Evolutionary conservation across 371 early-diverging fungal genomes (phyloP).

Genomic region (Nematocida parisii): DNA sequence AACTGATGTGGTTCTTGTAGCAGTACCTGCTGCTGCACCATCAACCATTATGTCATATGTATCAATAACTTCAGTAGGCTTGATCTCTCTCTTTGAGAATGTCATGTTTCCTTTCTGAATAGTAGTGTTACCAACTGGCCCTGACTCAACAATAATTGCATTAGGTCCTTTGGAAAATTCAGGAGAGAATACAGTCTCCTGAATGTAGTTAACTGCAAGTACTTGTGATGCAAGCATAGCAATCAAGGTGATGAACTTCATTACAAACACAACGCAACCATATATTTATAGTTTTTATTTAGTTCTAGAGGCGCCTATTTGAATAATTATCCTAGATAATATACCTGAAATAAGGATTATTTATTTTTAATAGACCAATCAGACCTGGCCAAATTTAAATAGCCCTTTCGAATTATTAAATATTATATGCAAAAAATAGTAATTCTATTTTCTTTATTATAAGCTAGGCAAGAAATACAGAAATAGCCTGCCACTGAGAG

Average conservation of each 20-base stretch:
- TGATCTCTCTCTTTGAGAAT: slow-evolving; percentile 16
- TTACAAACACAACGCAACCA: neutral
- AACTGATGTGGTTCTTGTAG: slow-evolving; percentile 23
- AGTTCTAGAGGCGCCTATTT: slow-evolving; percentile 24
- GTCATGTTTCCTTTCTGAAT: slow-evolving; percentile 22
- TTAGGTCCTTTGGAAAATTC: slow-evolving; percentile 9
- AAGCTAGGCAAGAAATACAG: no score
- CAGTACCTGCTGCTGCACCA: slow-evolving; percentile 14
- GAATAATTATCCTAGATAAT: no score
- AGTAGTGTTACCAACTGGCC: slow-evolving; percentile 29
- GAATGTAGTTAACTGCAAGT: slow-evolving; percentile 45
- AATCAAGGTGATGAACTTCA: slow-evolving; percentile 48
- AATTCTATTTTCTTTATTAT: no score
- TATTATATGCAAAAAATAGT: no score
- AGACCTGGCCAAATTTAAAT: no score
- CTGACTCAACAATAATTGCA: slow-evolving; percentile 24
- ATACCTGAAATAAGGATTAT: no score
- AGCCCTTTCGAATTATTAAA: no score
- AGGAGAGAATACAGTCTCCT: slow-evolving; percentile 32
- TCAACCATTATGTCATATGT: slow-evolving; percentile 1
- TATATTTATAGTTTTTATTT: slow-evolving; percentile 53
- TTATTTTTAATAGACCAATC: no score
- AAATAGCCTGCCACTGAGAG: no score
- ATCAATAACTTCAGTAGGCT: slow-evolving; percentile 40
- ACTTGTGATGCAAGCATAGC: slow-evolving; percentile 48